Base-by-base conservation (phyloP, 2,329 filamentous ascomycete species). In the Cytospora piceae region DNA sequence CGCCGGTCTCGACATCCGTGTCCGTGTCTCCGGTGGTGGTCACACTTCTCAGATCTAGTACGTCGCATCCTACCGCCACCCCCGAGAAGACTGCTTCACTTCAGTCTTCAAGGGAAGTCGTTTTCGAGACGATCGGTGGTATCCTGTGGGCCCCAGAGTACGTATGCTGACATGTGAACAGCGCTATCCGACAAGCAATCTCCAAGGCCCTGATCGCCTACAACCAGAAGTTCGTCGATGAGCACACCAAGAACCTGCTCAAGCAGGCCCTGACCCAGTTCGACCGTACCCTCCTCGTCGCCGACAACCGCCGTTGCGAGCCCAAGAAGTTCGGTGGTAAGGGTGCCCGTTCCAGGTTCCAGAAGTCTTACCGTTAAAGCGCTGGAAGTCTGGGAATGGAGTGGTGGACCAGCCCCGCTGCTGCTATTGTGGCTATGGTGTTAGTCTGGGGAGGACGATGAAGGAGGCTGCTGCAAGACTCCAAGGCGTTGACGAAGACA, bases 231-330 rank as follows among this genome's bases (percentile, higher is more conserved):
- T 99, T 90, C 86, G 93, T 98, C 83, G 95, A 99, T 80, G 95
- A 99, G 91, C 94, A 98, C 91, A 93, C 91, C 86, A 99, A 99
- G 92, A 97, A 98, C 90, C 87, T 93, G 84, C 89, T 99, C 79
- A 99, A 98, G 93, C 91, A 94, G 85, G 92, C 92, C 74, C 90
- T 99, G 75, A 92, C 94, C 78, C 89, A 93, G 82, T 99, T 76
- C 74, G 76, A 78, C 75, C 76, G 76, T 69, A 77, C 73, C 80
- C 90, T 99, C 74, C 91, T 99, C 79, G 95, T 99, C 77, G 95
- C 95, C 83, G 95, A 99, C 85, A 97, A 97, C 91, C 91, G 95
- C 83, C 92, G 95, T 77, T 95, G 93, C 83, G 95, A 99, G 89
- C 94, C 94, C 85, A 98, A 98, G 94, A 97, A 97, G 88, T 92